Evolutionary conservation across 768 basidiomycete species (phyloP), one percentile per base, ranked within the genome.

Genomic region (Suillus sp.): DNA sequence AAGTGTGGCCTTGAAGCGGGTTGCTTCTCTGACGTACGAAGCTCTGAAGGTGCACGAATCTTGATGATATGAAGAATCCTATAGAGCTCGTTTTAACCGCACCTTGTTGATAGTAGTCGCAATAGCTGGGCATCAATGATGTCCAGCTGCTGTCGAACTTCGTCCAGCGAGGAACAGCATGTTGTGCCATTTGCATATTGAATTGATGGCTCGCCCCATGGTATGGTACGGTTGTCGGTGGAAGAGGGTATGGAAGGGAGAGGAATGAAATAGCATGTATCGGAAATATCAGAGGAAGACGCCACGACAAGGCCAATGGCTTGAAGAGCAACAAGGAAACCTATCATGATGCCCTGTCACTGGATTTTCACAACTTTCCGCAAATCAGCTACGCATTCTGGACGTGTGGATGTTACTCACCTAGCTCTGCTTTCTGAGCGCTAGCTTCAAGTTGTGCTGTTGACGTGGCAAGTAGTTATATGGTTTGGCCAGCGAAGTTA

Each of bases 21-120:
- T 64, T 8, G 72, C 72, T 61, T 72, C 71, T 43, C 68, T 50
- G 20, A 73, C 67, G 45, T 73, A 73, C 18, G 62, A 62, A 22
- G 67, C 37, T 42, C 71, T 71, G 7, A 42, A 32, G 47, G 38
- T 2, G 16, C 16, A 30, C 32, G 30, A 27, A 47, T 47, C 10
- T 66, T 37, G 27, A 51, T 37, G 25, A 57, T 13, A 14, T 14
- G 59, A 8, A 60, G 18, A n/a, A 47, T 20, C 25, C 2, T 20
- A 2, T 34, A 14, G 18, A 27, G 20, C 2, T 32, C 1, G 22
- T 7, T 22, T 5, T 5, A 5, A n/a, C 9, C 20, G 22, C 60
- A 69, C 71, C 66, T 72, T 22, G 47, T 57, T 14, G 68, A 66
- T 57, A 72, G 48, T 42, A 73, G 58, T 32, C 64, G 62, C 53